phyloP scores from a whole-genome alignment of 2,329 filamentous ascomycete genomes.

The Elsinoe ampelina region DNA sequence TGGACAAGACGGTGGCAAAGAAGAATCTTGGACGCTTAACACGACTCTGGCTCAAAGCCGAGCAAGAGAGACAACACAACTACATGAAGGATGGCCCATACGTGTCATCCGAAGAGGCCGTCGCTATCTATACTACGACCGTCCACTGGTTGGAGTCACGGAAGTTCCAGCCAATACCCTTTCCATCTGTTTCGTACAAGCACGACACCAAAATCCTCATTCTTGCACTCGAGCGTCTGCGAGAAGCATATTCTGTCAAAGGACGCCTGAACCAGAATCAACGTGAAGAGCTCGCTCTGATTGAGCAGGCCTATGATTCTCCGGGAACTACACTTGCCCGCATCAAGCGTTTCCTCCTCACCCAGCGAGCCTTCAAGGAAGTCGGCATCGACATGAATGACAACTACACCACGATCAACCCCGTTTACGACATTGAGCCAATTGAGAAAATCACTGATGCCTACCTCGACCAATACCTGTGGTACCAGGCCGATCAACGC shows the following conservation, averaged over 20 bases:
- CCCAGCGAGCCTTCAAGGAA: conserved; percentile 97
- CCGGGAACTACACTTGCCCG: conserved; percentile 90
- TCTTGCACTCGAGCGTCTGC: conserved; percentile 79
- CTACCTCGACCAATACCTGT: conserved; percentile 95
- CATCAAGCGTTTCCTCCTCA: conserved; percentile 95
- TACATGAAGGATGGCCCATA: conserved; percentile 99
- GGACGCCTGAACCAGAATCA: conserved; percentile 94
- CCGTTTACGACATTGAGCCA: conserved; percentile 96
- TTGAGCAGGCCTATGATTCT: conserved; percentile 97
- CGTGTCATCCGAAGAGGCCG: conserved; percentile 94
- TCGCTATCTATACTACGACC: conserved; percentile 97
- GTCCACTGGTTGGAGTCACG: conserved; percentile 98
- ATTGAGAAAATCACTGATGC: conserved; percentile 99
- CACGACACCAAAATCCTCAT: conserved; percentile 99
- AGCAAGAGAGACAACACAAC: conserved; percentile 97
- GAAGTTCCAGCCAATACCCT: conserved; percentile 97
- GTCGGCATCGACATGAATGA: conserved; percentile 99
- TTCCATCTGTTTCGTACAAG: conserved; percentile 98
- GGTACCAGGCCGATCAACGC: conserved; percentile 97
- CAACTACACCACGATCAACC: conserved; percentile 98
- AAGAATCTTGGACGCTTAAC: conserved; percentile 96
- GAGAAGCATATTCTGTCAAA: conserved; percentile 96
- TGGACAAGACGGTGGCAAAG: conserved; percentile 98
- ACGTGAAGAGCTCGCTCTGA: conserved; percentile 88
- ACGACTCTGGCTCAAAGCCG: conserved; percentile 91